Evolutionary conservation across 805 yeast species (phyloP).

Genomic region (Wickerhamomyces subpelliculosus): DNA sequence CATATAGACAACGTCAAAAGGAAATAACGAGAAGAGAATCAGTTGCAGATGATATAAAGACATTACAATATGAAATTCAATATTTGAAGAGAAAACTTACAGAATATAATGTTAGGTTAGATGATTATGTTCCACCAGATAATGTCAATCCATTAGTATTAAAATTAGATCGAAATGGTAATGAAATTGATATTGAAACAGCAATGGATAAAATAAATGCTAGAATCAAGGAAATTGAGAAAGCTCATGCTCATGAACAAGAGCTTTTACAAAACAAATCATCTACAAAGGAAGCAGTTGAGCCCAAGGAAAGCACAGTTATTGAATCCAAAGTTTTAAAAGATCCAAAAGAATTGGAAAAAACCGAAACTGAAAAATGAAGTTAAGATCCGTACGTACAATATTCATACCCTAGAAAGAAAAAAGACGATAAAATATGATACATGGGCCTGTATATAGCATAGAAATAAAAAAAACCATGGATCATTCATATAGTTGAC

Average conservation of each 20-base stretch:
- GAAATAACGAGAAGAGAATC: constrained; percentile 54
- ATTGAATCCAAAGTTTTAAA: no score
- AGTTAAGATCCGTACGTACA: no score
- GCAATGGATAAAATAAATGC: neutral
- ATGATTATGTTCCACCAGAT: constrained; percentile 43
- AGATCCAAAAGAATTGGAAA: no score
- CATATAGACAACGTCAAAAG: constrained; percentile 59
- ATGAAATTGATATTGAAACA: constrained; percentile 4
- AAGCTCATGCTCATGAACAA: neutral
- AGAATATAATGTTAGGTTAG: constrained; percentile 33
- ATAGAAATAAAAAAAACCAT: no score
- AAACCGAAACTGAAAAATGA: no score
- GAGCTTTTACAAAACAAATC: neutral
- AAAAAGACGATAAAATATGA: no score
- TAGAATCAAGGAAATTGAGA: neutral
- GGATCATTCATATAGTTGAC: no score
- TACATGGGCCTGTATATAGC: no score
- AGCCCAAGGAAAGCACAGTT: no score
- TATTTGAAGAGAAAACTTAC: constrained; percentile 43
- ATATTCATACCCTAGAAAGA: no score
- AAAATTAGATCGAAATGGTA: constrained; percentile 24
- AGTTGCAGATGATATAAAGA: constrained; percentile 64
- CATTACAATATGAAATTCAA: constrained; percentile 65
- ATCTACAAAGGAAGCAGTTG: neutral
- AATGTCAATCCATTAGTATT: constrained; percentile 40